Percentiles rank a stretch among this genome's conserved stretches.
Conservation (phyloP, 2,329 filamentous ascomycete genomes). For the Geoglossum cookeanum region DNA sequence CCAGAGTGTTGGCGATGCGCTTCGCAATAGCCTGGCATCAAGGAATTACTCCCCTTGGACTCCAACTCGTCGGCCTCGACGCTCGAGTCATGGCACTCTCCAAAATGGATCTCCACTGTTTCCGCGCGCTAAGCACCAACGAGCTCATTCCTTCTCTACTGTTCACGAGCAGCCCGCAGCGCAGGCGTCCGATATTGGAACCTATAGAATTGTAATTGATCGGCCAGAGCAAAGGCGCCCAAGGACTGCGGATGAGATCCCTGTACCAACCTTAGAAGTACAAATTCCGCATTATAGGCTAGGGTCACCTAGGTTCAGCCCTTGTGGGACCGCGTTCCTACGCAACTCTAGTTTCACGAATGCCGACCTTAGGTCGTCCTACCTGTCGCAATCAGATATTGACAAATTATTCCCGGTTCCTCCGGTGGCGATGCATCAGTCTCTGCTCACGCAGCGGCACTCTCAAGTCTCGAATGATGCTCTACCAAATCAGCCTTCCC, state of each 20-base stretch:
- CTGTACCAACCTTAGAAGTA: constrained; percentile 13
- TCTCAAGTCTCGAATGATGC: constrained; percentile 1
- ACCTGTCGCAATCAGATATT: constrained; percentile 12
- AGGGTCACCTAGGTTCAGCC: constrained; percentile 15
- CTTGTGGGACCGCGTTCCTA: constrained; percentile 15
- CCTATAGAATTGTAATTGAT: constrained; percentile 65
- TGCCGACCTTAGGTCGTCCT: constrained; percentile 12
- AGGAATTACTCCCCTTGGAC: neutral
- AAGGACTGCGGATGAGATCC: constrained; percentile 41
- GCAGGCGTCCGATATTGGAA: constrained; percentile 40
- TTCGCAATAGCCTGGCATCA: neutral
- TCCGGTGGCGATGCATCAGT: constrained; percentile 7
- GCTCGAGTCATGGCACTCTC: neutral
- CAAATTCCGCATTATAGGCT: constrained; percentile 15
- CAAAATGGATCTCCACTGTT: neutral
- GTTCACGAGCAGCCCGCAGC: constrained; percentile 40
- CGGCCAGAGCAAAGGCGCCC: constrained; percentile 38
- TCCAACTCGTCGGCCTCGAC: neutral
- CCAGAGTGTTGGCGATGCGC: constrained; percentile 8
- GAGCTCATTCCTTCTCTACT: constrained; percentile 61
- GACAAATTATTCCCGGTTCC: constrained; percentile 23
- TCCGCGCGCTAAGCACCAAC: constrained; percentile 19
- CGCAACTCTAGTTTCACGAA: constrained; percentile 11
- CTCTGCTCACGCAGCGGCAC: constrained; percentile 6
- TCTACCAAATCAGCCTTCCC: neutral